Conservation (phyloP, 192 early-diverging fungal species). For the Cetraspora pellucida region DNA sequence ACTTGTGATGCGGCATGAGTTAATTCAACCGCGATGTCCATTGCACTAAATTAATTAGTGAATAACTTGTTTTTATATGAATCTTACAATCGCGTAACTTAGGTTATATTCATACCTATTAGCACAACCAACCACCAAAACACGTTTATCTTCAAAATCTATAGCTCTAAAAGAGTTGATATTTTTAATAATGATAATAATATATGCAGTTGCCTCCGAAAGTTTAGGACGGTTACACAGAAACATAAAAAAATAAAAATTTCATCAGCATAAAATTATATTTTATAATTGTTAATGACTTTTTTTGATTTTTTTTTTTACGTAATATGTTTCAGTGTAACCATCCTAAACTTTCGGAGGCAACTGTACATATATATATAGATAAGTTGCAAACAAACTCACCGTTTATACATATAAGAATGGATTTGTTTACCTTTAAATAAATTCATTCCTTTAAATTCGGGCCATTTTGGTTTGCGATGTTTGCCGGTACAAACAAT, state of each 20-base stretch:
- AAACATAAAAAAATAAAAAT: no score
- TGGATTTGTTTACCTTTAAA: conserved; percentile 57
- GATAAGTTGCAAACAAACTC: not conserved
- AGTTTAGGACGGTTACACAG: no score
- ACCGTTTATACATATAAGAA: conserved; percentile 60
- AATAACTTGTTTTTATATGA: no score
- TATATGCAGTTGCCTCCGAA: no score
- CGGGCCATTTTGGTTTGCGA: conserved; percentile 53
- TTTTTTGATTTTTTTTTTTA: no score
- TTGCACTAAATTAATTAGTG: conserved; percentile 40
- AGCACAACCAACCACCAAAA: conserved; percentile 59
- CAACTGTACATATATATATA: not conserved
- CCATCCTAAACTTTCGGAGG: no score
- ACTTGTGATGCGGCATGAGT: conserved; percentile 56
- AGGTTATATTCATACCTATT: conserved; percentile 30
- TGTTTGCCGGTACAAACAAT: conserved; percentile 66
- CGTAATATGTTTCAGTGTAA: no score
- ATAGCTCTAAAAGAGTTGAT: conserved; percentile 40
- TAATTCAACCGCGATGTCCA: conserved; percentile 62
- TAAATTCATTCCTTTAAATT: conserved; percentile 53
- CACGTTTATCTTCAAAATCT: conserved; percentile 53
- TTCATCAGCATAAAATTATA: no score
- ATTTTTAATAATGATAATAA: no score
- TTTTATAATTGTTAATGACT: no score
- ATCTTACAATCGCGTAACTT: no score